phyloP scores from a whole-genome alignment of 192 early-diverging fungal genomes.

The Pilaira anomala region DNA sequence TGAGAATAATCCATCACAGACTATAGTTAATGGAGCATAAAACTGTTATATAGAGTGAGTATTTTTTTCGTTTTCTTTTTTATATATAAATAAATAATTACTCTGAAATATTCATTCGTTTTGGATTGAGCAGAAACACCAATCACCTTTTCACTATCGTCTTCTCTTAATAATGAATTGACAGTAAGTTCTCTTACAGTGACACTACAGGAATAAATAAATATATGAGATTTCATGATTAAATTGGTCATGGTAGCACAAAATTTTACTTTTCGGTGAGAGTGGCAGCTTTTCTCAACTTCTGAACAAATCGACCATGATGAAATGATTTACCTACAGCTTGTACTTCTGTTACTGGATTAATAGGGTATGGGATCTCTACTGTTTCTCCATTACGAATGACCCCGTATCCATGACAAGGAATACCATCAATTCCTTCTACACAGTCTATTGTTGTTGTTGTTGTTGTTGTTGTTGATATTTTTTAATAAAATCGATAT shows the following conservation, averaged over 20 bases:
- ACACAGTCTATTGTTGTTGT: conserved; percentile 72
- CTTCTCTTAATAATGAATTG: conserved; percentile 54
- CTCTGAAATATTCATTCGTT: too few relatives aligned
- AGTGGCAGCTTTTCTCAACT: conserved; percentile 66
- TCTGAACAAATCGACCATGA: conserved; percentile 90
- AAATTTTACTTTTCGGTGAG: conserved; percentile 50
- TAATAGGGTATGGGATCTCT: conserved; percentile 68
- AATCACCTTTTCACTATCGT: conserved; percentile 43
- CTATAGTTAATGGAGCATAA: conserved; percentile 78
- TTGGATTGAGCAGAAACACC: conserved; percentile 45
- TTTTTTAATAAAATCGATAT: too few relatives aligned
- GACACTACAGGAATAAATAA: conserved; percentile 51
- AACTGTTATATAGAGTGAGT: conserved; percentile 28
- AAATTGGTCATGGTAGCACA: neutral
- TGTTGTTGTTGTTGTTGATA: neutral
- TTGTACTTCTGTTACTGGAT: conserved; percentile 45
- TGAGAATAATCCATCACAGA: conserved; percentile 94
- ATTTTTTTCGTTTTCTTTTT: conserved; percentile 4
- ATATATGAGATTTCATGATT: neutral
- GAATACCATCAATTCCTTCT: conserved; percentile 82
- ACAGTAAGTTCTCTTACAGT: conserved; percentile 78
- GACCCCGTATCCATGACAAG: conserved; percentile 82
- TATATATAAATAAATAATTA: too few relatives aligned
- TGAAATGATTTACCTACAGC: conserved; percentile 80
- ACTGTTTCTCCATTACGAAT: conserved; percentile 54